Percentiles rank a stretch among this genome's conserved stretches.
Evolutionary conservation across 768 basidiomycete species (phyloP).

Genomic region (Kwoniella bestiolae): DNA sequence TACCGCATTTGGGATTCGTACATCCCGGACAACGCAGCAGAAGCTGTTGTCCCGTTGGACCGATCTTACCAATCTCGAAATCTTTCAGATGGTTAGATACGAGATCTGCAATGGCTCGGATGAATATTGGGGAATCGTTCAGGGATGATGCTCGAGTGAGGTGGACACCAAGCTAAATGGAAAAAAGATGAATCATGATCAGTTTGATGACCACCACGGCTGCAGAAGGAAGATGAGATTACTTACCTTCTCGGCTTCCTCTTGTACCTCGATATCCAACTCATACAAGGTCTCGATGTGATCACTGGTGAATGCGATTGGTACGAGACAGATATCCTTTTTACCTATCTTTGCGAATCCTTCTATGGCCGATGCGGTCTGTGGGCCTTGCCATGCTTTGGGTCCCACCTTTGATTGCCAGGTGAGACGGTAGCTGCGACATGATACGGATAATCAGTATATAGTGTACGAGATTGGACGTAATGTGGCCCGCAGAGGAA

Average conservation of each 20-base stretch:
- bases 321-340: slow-evolving; percentile 70
- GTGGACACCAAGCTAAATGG: slow-evolving; percentile 79
- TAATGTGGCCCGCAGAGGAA: neutral
- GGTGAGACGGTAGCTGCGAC: slow-evolving; percentile 78
- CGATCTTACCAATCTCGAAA: slow-evolving; percentile 63
- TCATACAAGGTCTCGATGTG: slow-evolving; percentile 99
- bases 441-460: neutral
- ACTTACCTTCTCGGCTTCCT: slow-evolving; percentile 85
- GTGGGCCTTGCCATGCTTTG: slow-evolving; percentile 96
- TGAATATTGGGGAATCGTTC: slow-evolving; percentile 94
- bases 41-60: slow-evolving; percentile 77
- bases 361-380: slow-evolving; percentile 88
- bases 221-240: no score
- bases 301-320: slow-evolving; percentile 98
- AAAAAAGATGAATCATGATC: neutral
- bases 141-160: slow-evolving; percentile 85
- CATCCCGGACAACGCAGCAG: slow-evolving; percentile 91
- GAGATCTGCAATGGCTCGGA: slow-evolving; percentile 91
- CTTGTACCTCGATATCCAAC: slow-evolving; percentile 88
- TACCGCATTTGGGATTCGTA: slow-evolving; percentile 80
- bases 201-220: neutral
- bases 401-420: slow-evolving; percentile 99
- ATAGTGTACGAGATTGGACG: neutral
- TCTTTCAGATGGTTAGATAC: slow-evolving; percentile 76
- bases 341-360: slow-evolving; percentile 60